Evolutionary conservation across 768 basidiomycete species (phyloP), one percentile per base, ranked within the genome.

Genomic region (Butyriboletus loyo): DNA sequence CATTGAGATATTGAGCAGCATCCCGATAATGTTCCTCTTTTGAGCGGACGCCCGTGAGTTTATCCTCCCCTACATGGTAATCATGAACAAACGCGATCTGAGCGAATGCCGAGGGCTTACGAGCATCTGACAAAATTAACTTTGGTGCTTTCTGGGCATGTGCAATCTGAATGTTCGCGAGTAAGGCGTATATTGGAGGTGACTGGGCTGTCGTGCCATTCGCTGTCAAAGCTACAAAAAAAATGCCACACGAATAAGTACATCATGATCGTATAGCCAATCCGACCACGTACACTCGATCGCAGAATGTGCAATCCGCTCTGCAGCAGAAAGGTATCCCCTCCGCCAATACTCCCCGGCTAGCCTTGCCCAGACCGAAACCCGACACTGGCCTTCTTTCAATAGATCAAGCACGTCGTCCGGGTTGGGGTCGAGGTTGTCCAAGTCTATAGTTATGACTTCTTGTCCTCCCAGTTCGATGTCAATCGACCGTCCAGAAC

Each of bases 281-380:
- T 8, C 24, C 10, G 5, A 50, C 31, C n/a, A 73, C 83, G 55
- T 64, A 89, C 89, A 79, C 59, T 84, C 81, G 35, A 84, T 74
- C 15, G 85, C 93, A 44, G 80, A 76, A 30, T 74, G 70, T 27
- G 86, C 84, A 43, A 95, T 86, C 58, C 80, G 82, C 68, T 93
- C 87, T 13, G 92, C 92, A 8, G 83, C 85, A 24, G 84, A 81
- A 44, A 89, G 72, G 57, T 84, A 80, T 0, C 87, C 89, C 59
- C 84, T 79, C 55, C 87, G 74, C 88, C 92, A 92, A 63, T 96
- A 95, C 71, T 95, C 93, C 15, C 83, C 84, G 9, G 92, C 92
- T 21, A 95, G 77, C 55, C 83, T 84, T 1, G 88, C 84, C 91
- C 91, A 95, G 11, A 87, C 81, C 65, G 80, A 82, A 17, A 84